phyloP scores from a whole-genome alignment of 2,329 filamentous ascomycete genomes.

The Arthrobotrys conoides region DNA sequence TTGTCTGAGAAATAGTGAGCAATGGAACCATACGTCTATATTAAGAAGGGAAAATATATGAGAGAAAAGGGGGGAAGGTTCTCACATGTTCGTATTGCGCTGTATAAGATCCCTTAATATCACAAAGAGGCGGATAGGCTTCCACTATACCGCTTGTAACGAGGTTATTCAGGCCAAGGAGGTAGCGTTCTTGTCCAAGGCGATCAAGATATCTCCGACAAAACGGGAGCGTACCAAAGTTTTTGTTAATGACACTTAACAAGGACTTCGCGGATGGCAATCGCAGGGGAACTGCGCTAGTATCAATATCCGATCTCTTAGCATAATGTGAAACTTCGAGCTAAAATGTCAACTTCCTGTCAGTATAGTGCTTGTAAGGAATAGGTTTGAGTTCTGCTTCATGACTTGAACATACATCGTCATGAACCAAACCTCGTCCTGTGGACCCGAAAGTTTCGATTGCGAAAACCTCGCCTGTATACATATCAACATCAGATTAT shows the following conservation, averaged over 20 bases:
- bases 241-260: conserved; percentile 92
- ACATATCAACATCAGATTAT: not conserved
- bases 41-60: not conserved
- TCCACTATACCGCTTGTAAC: conserved; percentile 88
- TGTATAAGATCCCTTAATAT: conserved; percentile 94
- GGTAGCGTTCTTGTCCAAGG: conserved; percentile 93
- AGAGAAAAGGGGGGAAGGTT: conserved; percentile 65
- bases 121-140: conserved; percentile 87
- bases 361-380: not conserved
- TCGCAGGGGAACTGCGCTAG: conserved; percentile 80
- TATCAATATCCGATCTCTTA: conserved; percentile 74
- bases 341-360: conserved; percentile 65
- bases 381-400: not conserved
- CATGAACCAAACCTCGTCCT: conserved; percentile 86
- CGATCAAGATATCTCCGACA: conserved; percentile 92
- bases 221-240: conserved; percentile 93
- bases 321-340: conserved; percentile 91
- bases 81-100: conserved; percentile 95
- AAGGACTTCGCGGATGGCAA: conserved; percentile 87
- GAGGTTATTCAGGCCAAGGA: conserved; percentile 88
- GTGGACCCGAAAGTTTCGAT: conserved; percentile 97
- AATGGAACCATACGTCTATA: not conserved
- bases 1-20: conserved; percentile 71
- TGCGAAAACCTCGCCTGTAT: conserved; percentile 80
- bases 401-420: conserved; percentile 76